These are phyloP conservation scores for Ganoderma meredithae DNA, from an alignment of 1,284 basidiomycete species.

Conservation along the genomic window DNA sequence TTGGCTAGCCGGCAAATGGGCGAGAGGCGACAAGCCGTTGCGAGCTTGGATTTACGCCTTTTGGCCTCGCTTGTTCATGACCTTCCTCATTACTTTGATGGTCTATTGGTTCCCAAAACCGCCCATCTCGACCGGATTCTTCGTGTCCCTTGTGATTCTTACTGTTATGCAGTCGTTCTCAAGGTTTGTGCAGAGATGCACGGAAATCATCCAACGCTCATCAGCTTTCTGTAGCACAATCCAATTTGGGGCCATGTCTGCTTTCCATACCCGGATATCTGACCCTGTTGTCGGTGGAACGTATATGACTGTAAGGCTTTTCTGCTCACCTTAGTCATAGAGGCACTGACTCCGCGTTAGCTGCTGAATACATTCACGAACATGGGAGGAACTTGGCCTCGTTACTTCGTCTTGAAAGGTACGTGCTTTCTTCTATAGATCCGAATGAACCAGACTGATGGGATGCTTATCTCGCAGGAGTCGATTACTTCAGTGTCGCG, in stretches of 20 bases:
- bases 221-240: slow-evolving; percentile 71
- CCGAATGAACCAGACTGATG: background rate
- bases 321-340: slow-evolving; percentile 1
- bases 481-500: slow-evolving; percentile 87
- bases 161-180: slow-evolving; percentile 90
- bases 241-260: slow-evolving; percentile 98
- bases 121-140: slow-evolving; percentile 82
- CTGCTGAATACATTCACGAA: slow-evolving; percentile 97
- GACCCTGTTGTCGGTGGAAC: slow-evolving; percentile 98
- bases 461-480: slow-evolving; percentile 53
- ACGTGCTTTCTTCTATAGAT: slow-evolving; percentile 9
- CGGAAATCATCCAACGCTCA: background rate
- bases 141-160: slow-evolving; percentile 79
- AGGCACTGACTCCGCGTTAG: slow-evolving; percentile 48
- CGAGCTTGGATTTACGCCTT: slow-evolving; percentile 93
- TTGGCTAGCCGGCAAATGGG: slow-evolving; percentile 96
- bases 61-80: slow-evolving; percentile 85
- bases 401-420: slow-evolving; percentile 92
- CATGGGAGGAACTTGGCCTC: slow-evolving; percentile 98
- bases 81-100: slow-evolving; percentile 78
- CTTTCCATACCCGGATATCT: slow-evolving; percentile 97
- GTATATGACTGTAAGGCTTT: slow-evolving; percentile 88
- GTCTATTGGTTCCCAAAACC: slow-evolving; percentile 88
- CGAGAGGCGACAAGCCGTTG: slow-evolving; percentile 76
- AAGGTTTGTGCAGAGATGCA: slow-evolving; percentile 52